Percentiles rank a stretch among this genome's conserved stretches.
phyloP scores from a whole-genome alignment of 345 rosid species.

The Salix viminalis region DNA sequence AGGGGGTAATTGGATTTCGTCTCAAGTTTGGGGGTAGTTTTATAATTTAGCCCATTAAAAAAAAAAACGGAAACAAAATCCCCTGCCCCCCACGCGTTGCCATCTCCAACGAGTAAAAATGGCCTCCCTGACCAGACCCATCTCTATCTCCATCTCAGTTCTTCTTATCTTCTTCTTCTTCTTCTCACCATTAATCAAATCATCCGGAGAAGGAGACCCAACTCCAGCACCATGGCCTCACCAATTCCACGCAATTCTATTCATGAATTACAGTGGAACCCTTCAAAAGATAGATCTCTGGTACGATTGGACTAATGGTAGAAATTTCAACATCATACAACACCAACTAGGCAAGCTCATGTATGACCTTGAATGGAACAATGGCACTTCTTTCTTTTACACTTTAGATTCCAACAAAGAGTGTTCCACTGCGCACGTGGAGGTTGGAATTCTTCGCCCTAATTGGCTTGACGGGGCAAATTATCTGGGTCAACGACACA shows the following conservation, averaged over 20 bases:
- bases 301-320: constrained; percentile 60
- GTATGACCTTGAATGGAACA: constrained; percentile 65
- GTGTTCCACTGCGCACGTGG: constrained; percentile 33
- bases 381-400: constrained; percentile 54
- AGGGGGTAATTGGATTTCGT: no score
- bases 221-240: constrained; percentile 47
- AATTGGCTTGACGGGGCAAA: constrained; percentile 53
- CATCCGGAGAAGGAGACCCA: constrained; percentile 18
- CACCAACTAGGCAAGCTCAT: constrained; percentile 42
- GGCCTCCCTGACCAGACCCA: not conserved
- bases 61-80: not conserved
- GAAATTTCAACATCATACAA: constrained; percentile 56
- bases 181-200: not conserved
- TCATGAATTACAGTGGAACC: constrained; percentile 46
- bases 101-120: not conserved
- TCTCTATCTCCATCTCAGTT: constrained; percentile 7
- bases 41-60: not conserved
- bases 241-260: constrained; percentile 44
- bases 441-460: constrained; percentile 60
- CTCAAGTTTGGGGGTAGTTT: not conserved
- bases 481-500: constrained; percentile 48
- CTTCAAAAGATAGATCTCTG: constrained; percentile 50
- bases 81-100: not conserved
- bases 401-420: constrained; percentile 27
- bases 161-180: not conserved